Evolutionary conservation across 495 filamentous ascomycete genomes (phyloP).

Genomic region (Parathielavia hyrcaniae): DNA sequence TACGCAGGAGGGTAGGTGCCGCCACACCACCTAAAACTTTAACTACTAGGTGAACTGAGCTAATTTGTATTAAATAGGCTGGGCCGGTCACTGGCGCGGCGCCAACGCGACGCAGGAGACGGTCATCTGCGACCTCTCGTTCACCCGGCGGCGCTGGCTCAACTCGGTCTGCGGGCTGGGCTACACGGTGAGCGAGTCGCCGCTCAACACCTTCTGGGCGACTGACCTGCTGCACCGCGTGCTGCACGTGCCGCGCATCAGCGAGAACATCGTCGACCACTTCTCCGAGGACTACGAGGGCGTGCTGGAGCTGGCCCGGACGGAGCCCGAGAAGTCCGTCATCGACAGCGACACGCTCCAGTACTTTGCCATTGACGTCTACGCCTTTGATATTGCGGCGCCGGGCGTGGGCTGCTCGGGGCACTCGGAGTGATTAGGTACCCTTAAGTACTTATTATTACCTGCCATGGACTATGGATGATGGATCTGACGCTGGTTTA

Average conservation of each 20-base stretch:
- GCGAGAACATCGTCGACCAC: slow-evolving; percentile 51
- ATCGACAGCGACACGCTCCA: slow-evolving; percentile 50
- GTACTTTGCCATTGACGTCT: slow-evolving; percentile 55
- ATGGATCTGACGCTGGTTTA: no score
- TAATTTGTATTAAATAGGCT: slow-evolving; percentile 25
- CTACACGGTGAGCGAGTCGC: slow-evolving; percentile 41
- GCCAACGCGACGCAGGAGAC: slow-evolving; percentile 52
- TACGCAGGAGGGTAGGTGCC: slow-evolving; percentile 35
- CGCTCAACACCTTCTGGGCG: slow-evolving; percentile 51
- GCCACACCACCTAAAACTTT: no score
- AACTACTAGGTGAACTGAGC: not conserved
- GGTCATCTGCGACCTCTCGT: slow-evolving; percentile 56
- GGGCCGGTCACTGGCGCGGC: slow-evolving; percentile 56
- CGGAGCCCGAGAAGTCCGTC: slow-evolving; percentile 36
- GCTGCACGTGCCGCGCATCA: slow-evolving; percentile 48
- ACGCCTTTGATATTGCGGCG: slow-evolving; percentile 48
- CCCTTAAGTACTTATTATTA: no score
- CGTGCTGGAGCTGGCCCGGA: slow-evolving; percentile 40
- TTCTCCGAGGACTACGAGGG: slow-evolving; percentile 48
- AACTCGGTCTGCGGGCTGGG: slow-evolving; percentile 49
- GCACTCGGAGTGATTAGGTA: slow-evolving; percentile 32
- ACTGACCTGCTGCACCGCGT: slow-evolving; percentile 53
- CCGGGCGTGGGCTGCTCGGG: slow-evolving; percentile 50
- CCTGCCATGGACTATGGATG: no score
- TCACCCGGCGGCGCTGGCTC: slow-evolving; percentile 43